These are phyloP conservation scores for Sophora flavescens DNA, from an alignment of 306 rosid genomes.

Conservation along the genomic window DNA sequence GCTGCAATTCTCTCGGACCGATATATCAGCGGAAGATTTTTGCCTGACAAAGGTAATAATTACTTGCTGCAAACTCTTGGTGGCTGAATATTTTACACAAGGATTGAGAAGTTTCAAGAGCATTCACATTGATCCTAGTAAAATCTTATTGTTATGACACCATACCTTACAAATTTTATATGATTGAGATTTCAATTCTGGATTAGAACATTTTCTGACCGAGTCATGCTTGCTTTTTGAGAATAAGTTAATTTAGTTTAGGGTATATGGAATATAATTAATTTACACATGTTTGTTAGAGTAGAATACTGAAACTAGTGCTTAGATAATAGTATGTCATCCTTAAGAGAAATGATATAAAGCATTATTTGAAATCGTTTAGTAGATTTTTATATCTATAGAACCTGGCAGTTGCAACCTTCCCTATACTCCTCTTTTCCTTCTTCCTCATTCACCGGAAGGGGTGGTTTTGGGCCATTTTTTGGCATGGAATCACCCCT, in stretches of 20 bases:
- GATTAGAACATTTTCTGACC: constrained; percentile 17
- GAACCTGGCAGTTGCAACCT: constrained; percentile 31
- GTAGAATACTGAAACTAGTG: constrained; percentile 14
- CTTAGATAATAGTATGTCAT: neutral
- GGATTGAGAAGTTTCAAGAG: constrained; percentile 22
- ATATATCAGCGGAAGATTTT: constrained; percentile 78
- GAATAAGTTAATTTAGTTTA: neutral
- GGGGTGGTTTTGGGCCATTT: too few relatives aligned
- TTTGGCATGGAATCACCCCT: too few relatives aligned
- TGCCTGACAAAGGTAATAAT: constrained; percentile 79
- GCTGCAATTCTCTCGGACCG: constrained; percentile 85
- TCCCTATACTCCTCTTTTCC: too few relatives aligned
- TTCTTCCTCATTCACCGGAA: too few relatives aligned
- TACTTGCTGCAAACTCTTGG: neutral
- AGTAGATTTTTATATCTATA: constrained; percentile 25
- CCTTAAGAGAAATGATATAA: neutral
- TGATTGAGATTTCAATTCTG: constrained; percentile 11
- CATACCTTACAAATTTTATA: neutral
- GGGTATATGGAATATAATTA: neutral
- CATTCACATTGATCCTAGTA: constrained; percentile 6
- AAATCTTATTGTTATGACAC: neutral
- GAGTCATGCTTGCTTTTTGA: constrained; percentile 13
- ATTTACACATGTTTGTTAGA: neutral
- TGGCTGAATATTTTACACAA: constrained; percentile 7
- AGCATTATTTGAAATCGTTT: constrained; percentile 22